These are phyloP conservation scores for Myriosclerotinia duriaeana DNA, from an alignment of 2,329 filamentous ascomycete species.

Conservation along the genomic window DNA sequence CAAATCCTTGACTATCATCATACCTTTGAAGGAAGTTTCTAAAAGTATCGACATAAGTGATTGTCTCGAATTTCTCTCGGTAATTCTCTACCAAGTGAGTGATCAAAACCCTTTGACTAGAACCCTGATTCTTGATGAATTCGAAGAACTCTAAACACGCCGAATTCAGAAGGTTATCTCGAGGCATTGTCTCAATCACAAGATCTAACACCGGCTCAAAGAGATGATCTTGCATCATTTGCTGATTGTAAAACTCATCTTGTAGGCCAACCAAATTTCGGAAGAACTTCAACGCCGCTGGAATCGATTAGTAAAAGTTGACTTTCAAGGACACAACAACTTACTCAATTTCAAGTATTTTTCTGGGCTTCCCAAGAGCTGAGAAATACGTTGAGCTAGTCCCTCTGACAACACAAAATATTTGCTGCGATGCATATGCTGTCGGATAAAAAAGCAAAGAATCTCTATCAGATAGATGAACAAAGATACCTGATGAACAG, in stretches of 20 bases:
- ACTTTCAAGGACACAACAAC: conserved; percentile 39
- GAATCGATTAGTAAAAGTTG: conserved; percentile 22
- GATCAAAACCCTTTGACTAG: conserved; percentile 73
- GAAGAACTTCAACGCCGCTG: conserved; percentile 91
- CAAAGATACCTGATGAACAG: conserved; percentile 82
- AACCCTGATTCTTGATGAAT: conserved; percentile 71
- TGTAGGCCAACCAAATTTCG: conserved; percentile 80
- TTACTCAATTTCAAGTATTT: conserved; percentile 89
- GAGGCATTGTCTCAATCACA: conserved; percentile 79
- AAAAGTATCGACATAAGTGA: conserved; percentile 86
- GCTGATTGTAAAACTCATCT: conserved; percentile 87
- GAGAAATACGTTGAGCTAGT: conserved; percentile 74
- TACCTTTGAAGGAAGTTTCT: conserved; percentile 71
- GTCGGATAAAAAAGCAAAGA: conserved; percentile 87
- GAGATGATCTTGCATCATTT: conserved; percentile 77
- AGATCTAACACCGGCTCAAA: conserved; percentile 84
- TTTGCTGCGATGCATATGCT: conserved; percentile 83
- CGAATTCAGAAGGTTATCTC: conserved; percentile 91
- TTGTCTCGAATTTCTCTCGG: conserved; percentile 69
- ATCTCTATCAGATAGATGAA: conserved; percentile 91
- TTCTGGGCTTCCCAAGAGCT: conserved; percentile 78
- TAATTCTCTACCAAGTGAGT: conserved; percentile 83
- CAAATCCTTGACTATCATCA: conserved; percentile 73
- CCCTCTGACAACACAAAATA: conserved; percentile 82
- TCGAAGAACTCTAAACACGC: conserved; percentile 94